These are phyloP conservation scores for Cordyceps cateniannulata DNA, from an alignment of 2,329 filamentous ascomycete genomes.

Conservation along the genomic window DNA sequence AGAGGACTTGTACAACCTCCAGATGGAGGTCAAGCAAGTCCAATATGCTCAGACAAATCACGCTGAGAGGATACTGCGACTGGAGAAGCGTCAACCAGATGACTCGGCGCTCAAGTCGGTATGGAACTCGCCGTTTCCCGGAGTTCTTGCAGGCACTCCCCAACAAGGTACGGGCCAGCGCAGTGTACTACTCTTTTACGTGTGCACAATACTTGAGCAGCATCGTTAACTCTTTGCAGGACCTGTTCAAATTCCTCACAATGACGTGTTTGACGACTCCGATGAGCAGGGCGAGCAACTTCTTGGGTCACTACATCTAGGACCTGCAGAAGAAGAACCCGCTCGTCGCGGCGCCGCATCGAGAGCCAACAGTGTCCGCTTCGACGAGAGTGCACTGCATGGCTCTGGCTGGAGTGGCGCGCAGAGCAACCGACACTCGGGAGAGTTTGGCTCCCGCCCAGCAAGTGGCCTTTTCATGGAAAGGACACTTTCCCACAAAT, in stretches of 20 bases:
- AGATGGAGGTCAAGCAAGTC: slow-evolving; percentile 65
- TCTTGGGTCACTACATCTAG: slow-evolving; percentile 74
- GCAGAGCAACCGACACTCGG: slow-evolving; percentile 73
- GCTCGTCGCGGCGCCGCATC: slow-evolving; percentile 81
- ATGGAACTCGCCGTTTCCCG: slow-evolving; percentile 93
- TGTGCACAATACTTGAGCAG: neutral
- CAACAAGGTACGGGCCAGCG: slow-evolving; percentile 65
- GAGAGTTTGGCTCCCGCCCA: slow-evolving; percentile 75
- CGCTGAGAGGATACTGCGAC: slow-evolving; percentile 52
- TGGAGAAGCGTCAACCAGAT: slow-evolving; percentile 62
- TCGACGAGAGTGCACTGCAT: slow-evolving; percentile 91
- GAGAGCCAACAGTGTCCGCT: slow-evolving; percentile 92
- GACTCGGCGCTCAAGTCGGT: slow-evolving; percentile 71
- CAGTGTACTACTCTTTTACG: neutral
- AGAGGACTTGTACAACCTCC: slow-evolving; percentile 61
- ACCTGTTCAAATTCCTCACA: slow-evolving; percentile 69
- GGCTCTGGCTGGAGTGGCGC: slow-evolving; percentile 67
- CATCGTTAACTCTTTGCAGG: slow-evolving; percentile 41
- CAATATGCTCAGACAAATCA: slow-evolving; percentile 57
- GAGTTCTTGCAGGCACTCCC: slow-evolving; percentile 71
- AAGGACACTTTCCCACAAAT: slow-evolving; percentile 87
- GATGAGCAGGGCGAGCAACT: slow-evolving; percentile 80
- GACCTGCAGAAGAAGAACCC: slow-evolving; percentile 74
- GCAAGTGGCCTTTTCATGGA: slow-evolving; percentile 85
- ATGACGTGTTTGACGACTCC: slow-evolving; percentile 82